Conservation (phyloP, 1,284 basidiomycete species). For the Leccinum insigne region DNA sequence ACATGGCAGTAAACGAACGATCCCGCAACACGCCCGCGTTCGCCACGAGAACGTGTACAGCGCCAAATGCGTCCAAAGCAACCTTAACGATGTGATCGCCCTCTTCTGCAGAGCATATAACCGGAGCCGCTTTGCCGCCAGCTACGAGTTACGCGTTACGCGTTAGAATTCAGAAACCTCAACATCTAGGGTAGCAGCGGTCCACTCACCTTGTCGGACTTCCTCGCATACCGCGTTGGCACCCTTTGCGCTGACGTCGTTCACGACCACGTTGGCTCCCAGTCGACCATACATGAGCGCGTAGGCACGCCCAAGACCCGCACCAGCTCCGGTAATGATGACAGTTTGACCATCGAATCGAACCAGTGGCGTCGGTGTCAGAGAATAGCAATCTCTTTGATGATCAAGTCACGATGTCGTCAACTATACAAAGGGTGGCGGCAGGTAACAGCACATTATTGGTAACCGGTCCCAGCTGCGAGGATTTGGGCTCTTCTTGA, state of each 20-base stretch:
- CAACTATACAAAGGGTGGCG: no score
- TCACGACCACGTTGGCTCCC: slow-evolving; percentile 96
- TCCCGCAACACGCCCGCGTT: slow-evolving; percentile 96
- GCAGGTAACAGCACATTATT: no score
- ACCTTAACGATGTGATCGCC: slow-evolving; percentile 90
- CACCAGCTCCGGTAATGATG: slow-evolving; percentile 93
- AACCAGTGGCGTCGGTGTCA: slow-evolving; percentile 56
- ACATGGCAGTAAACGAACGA: slow-evolving; percentile 90
- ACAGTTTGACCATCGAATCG: slow-evolving; percentile 91
- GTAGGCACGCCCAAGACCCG: slow-evolving; percentile 91
- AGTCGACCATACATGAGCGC: slow-evolving; percentile 89
- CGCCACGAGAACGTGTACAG: slow-evolving; percentile 88
- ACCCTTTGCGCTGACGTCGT: slow-evolving; percentile 90
- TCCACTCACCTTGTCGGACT: slow-evolving; percentile 67
- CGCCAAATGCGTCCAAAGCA: slow-evolving; percentile 87
- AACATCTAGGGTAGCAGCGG: not conserved
- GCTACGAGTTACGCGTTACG: slow-evolving; percentile 39
- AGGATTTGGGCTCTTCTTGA: no score
- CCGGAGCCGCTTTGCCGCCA: slow-evolving; percentile 88
- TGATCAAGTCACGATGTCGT: no score
- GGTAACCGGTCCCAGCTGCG: no score
- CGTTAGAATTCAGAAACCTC: not conserved
- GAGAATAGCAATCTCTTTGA: no score
- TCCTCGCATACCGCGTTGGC: slow-evolving; percentile 88
- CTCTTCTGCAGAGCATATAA: slow-evolving; percentile 89